Conservation (phyloP, 2,329 filamentous ascomycete genomes). For the Alternaria metachromatica region DNA sequence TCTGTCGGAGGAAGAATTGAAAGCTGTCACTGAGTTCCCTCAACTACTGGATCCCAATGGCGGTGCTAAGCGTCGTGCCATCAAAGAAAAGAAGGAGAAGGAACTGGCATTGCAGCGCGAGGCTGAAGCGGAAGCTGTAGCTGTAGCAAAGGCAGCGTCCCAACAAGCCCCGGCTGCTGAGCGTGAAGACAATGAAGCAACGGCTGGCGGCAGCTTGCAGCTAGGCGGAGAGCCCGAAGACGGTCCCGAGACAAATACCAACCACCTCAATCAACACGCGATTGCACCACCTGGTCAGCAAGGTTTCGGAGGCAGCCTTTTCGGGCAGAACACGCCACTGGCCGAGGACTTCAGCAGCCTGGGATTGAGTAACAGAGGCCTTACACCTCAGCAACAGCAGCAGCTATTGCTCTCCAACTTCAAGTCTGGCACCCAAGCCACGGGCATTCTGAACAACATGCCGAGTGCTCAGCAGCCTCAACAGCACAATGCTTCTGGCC, state of each 20-base stretch:
- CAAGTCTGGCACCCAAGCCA: constrained; percentile 60
- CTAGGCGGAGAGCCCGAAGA: constrained; percentile 94
- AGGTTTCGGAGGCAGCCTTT: constrained; percentile 51
- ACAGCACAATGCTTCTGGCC: constrained; percentile 66
- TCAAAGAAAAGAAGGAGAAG: constrained; percentile 72
- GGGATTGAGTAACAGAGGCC: constrained; percentile 68
- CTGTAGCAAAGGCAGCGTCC: constrained; percentile 55
- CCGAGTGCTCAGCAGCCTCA: constrained; percentile 54
- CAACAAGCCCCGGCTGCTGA: constrained; percentile 41
- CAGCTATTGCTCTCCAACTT: constrained; percentile 68
- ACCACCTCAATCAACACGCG: constrained; percentile 67
- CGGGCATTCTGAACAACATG: constrained; percentile 59
- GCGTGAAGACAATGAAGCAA: constrained; percentile 76
- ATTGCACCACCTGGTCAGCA: constrained; percentile 82
- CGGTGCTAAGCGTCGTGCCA: constrained; percentile 78
- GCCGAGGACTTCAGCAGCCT: constrained; percentile 49
- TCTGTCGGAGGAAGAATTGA: constrained; percentile 55
- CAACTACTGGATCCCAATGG: constrained; percentile 84
- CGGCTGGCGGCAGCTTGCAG: constrained; percentile 75
- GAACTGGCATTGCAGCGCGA: constrained; percentile 59
- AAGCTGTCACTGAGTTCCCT: constrained; percentile 66
- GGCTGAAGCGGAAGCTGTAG: constrained; percentile 57
- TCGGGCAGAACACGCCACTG: constrained; percentile 44
- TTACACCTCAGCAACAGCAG: constrained; percentile 81
- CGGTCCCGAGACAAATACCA: constrained; percentile 63